Conservation (phyloP, 148 eudicot species). For the Cornus florida region DNA sequence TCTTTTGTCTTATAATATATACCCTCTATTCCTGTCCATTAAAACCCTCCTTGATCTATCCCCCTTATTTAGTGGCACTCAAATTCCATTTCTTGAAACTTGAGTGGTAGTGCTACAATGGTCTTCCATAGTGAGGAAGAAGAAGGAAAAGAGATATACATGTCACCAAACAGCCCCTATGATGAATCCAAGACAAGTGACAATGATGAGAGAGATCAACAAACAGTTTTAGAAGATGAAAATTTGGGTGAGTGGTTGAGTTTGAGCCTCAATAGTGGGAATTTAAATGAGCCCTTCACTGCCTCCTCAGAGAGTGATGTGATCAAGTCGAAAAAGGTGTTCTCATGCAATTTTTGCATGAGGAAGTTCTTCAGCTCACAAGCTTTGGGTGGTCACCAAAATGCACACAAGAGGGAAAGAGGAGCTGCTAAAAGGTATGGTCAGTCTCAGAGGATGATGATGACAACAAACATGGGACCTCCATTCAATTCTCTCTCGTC, state of each 20-base stretch:
- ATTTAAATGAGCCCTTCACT: background rate
- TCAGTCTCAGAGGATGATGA: slow-evolving; percentile 4
- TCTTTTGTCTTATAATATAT: background rate
- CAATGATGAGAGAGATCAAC: background rate
- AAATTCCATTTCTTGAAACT: background rate
- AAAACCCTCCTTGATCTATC: background rate
- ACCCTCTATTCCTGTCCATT: background rate
- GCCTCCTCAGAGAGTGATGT: background rate
- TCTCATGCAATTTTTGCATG: slow-evolving; percentile 1
- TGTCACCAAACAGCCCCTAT: background rate
- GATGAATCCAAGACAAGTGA: background rate
- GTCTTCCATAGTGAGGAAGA: background rate
- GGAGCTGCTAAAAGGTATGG: background rate
- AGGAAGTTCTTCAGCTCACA: slow-evolving; percentile 1
- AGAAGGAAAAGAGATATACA: background rate
- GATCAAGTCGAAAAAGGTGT: background rate
- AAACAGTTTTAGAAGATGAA: background rate
- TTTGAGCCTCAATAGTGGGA: background rate
- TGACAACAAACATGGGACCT: background rate
- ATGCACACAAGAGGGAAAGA: slow-evolving; percentile 23
- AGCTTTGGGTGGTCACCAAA: slow-evolving; percentile 2
- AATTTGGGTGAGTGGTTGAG: slow-evolving; percentile 3
- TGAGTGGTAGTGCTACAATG: background rate
- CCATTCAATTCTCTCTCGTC: background rate
- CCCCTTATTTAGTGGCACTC: background rate